phyloP scores from a whole-genome alignment of 1,284 basidiomycete species.

The Boletus smithii region DNA sequence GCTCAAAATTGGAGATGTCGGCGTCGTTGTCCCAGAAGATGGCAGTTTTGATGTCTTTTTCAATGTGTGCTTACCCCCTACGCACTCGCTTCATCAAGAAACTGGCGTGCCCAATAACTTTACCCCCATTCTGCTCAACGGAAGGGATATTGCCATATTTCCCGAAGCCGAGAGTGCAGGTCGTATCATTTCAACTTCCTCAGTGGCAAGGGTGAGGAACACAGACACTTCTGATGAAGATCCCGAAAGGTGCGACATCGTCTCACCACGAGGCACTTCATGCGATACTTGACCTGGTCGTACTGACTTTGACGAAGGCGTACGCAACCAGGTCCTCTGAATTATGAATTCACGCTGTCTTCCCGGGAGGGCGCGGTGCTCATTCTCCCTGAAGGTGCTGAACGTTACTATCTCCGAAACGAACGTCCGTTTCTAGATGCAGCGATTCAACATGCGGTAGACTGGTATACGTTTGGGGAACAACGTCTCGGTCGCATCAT shows the following conservation, averaged over 20 bases:
- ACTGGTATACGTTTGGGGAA: slow-evolving; percentile 23
- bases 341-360: slow-evolving; percentile 14
- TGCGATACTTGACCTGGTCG: background rate
- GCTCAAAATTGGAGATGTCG: slow-evolving; percentile 31
- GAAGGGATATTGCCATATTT: slow-evolving; percentile 11
- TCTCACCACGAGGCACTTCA: background rate
- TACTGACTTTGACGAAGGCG: slow-evolving; percentile 2
- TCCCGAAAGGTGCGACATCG: slow-evolving; percentile 5
- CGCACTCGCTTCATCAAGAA: slow-evolving; percentile 11
- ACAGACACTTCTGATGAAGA: background rate
- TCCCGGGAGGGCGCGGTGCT: slow-evolving; percentile 21
- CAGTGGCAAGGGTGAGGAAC: slow-evolving; percentile 1
- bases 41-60: slow-evolving; percentile 32
- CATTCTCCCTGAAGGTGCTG: slow-evolving; percentile 21
- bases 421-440: slow-evolving; percentile 7
- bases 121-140: slow-evolving; percentile 1
- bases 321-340: slow-evolving; percentile 4
- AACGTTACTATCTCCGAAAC: slow-evolving; percentile 18
- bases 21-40: background rate
- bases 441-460: slow-evolving; percentile 11
- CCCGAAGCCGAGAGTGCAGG: slow-evolving; percentile 15
- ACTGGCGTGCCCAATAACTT: slow-evolving; percentile 14
- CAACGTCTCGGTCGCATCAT: slow-evolving; percentile 18
- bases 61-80: slow-evolving; percentile 21
- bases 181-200: slow-evolving; percentile 14